phyloP scores from a whole-genome alignment of 2,329 filamentous ascomycete genomes.

The Passalora sequoiae region DNA sequence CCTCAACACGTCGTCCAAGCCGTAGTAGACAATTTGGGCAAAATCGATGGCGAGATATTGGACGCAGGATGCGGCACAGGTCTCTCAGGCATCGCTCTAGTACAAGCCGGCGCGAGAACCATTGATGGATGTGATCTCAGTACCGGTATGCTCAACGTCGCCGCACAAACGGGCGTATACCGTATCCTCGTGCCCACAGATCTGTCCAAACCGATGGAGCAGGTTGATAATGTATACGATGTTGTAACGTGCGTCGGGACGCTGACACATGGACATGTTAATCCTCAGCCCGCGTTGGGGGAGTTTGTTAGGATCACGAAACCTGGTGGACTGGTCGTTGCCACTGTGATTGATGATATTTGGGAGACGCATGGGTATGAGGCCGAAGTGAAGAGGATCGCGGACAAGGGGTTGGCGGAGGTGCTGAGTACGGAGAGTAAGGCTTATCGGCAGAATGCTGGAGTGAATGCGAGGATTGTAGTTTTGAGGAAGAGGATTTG shows the following conservation, averaged over 20 bases:
- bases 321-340: constrained; percentile 46
- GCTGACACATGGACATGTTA: constrained; percentile 52
- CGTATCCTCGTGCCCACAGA: constrained; percentile 43
- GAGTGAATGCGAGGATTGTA: constrained; percentile 21
- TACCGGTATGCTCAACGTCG: constrained; percentile 49
- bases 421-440: constrained; percentile 33
- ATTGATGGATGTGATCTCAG: constrained; percentile 52
- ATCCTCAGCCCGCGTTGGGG: constrained; percentile 42
- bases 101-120: constrained; percentile 40
- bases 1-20: constrained; percentile 26
- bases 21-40: constrained; percentile 12
- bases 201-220: constrained; percentile 42
- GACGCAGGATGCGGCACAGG: constrained; percentile 55
- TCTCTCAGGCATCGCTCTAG: constrained; percentile 47
- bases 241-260: constrained; percentile 51
- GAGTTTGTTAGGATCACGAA: constrained; percentile 49
- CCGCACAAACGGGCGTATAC: constrained; percentile 45
- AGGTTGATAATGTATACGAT: constrained; percentile 43
- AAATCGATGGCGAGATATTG: constrained; percentile 27
- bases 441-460: constrained; percentile 30
- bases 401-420: constrained; percentile 34
- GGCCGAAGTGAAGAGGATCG: constrained; percentile 40
- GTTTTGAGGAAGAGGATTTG: constrained; percentile 23
- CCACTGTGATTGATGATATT: constrained; percentile 49
- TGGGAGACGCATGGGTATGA: constrained; percentile 49